Base-by-base conservation (phyloP, 257 asterid genomes). In the Paraleonurus japonicus region DNA sequence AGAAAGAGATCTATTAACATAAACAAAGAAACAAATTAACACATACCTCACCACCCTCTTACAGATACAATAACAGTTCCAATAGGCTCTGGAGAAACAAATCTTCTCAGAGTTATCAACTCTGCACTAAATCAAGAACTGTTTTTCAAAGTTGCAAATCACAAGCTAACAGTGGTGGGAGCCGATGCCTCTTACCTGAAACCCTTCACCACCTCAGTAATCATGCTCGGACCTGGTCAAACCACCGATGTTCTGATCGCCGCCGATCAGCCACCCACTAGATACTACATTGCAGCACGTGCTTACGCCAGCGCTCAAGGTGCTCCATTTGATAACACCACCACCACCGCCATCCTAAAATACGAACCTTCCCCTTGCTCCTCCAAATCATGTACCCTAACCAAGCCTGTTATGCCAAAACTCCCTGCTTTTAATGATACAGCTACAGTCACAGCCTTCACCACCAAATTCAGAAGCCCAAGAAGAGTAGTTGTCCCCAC, bases 221-320 rank as follows among this genome's bases (percentile, higher is more conserved):
- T 94, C 78, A 89, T 94, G 98, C 84, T 94, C 20, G 98, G 98
- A 4, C 98, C 98, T 0, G 97, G 98, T 15, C 93, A 94, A 60
- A 94, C 98, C 17, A 94, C 98, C 1, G 96, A 94, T 65, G 96
- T 94, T 54, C 87, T 94, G 4, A 79, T 94, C 78, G 88, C 88
- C 0, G 85, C 90, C 7, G 76, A 91, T 60, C 97, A 89, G 72
- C 82, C 87, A 11, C 91, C 98, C 0, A 79, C 81, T 45, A 65
- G 78, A n/a, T 94, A 94, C 87, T 85, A 91, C 83, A 81, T 94
- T 0, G 96, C 98, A 0, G 95, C 92, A n/a, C 87, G 92, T 0
- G 97, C 98, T 53, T 94, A 94, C 12, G 95, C 95, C 13, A 89
- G 95, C 41, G 97, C 91, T 35, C 97, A 87, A 78, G 87, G 87